Conservation (phyloP, 345 rosid genomes). For the Pugionium dolabratum region DNA sequence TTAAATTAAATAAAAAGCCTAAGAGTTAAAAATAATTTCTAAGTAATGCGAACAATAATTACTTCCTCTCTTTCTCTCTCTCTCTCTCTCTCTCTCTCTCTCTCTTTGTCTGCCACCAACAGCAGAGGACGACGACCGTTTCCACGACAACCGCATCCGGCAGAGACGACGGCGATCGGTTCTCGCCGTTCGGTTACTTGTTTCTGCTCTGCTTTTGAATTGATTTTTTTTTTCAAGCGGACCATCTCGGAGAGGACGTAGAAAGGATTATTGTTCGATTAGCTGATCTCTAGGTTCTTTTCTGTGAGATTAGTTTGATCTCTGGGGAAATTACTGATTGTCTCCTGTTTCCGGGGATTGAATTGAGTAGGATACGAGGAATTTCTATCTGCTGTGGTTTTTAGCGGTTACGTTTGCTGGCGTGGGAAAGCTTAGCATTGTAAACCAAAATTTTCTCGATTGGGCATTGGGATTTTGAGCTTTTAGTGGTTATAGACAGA, state of each 20-base stretch:
- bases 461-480: constrained; percentile 28
- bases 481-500: constrained; percentile 9
- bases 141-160: constrained; percentile 33
- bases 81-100: constrained; percentile 34
- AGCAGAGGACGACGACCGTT: constrained; percentile 45
- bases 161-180: constrained; percentile 33
- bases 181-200: constrained; percentile 18
- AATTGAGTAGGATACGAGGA: constrained; percentile 30
- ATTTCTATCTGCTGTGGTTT: constrained; percentile 11
- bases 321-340: constrained; percentile 28
- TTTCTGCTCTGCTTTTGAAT: constrained; percentile 16
- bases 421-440: constrained; percentile 30
- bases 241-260: constrained; percentile 11
- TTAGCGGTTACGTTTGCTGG: constrained; percentile 33
- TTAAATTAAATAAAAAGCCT: constrained; percentile 10
- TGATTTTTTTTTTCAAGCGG: not conserved
- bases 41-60: constrained; percentile 37
- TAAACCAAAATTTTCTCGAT: constrained; percentile 12
- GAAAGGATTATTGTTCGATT: constrained; percentile 25
- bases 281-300: constrained; percentile 38
- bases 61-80: constrained; percentile 8
- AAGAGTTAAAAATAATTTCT: constrained; percentile 25
- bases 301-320: constrained; percentile 33
- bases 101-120: constrained; percentile 38
- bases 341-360: constrained; percentile 21